Base-by-base conservation (phyloP, 2,329 filamentous ascomycete genomes). In the Trichoderma semiorbis region DNA sequence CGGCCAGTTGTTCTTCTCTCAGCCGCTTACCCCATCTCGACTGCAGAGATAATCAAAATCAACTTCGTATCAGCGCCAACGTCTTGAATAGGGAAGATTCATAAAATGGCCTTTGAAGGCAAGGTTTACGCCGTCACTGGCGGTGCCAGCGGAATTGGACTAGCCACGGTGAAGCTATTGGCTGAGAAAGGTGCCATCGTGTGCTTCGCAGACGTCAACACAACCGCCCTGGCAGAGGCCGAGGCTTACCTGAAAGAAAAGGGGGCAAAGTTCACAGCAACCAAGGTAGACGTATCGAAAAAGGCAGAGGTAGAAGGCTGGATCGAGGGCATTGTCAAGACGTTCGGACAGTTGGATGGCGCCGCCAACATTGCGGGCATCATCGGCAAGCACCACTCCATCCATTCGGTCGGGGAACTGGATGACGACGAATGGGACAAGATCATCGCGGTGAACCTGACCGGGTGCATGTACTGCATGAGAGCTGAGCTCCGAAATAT, bases 311-410 rank as follows among this genome's bases (percentile, higher is more conserved):
- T 88, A 11, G 85, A 89, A 34, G 75, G 75, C 24, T 89, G 87
- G 87, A 83, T 88, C 61, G 78, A 80, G 7, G 78, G 77, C 62
- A 82, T 84, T 12, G 77, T 88, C n/a, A 75, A 80, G n/a, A 80
- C 80, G 36, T 86, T 86, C 67, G 87, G 87, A 5, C 83, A 83
- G 66, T 82, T 89, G 10, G 85, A 88, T 74, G 84, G 86, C 5
- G 86, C 87, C 24, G 87, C 85, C 12, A 89, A 90, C 69, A 82
- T 87, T 10, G 88, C 88, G 5, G 86, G 86, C 14, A 80, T 88
- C 57, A 84, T 86, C 73, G 84, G 84, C 60, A 82, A 81, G 74
- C 78, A 83, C 61, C 83, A 85, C 72, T 81, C 80, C 14, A 73
- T 80, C 70, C 78, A 80, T 65, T 74, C 82, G 1, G 78, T 86